Base-by-base conservation (phyloP, 768 basidiomycete genomes). In the Hirschioporus abietinus region DNA sequence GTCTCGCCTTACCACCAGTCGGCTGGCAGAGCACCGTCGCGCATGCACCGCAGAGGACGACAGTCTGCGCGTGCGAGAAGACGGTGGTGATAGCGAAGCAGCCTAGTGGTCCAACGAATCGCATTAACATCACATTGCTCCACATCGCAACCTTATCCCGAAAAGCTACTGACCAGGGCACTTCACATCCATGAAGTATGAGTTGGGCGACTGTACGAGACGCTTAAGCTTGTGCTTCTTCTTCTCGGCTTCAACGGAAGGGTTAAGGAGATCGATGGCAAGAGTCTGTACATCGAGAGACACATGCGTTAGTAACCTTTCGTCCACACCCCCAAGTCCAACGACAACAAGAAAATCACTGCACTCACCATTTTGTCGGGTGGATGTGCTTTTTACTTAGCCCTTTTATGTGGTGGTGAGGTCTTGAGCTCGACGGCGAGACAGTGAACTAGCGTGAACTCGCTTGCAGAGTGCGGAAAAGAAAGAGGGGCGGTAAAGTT, bases 141-240 rank as follows among this genome's bases (percentile, higher is more conserved):
- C 23, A 61, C 52, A 35, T 65, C 70, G 74, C 65, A 70, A 71
- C 71, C 70, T 67, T 69, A 64, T 67, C 66, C 59, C 30, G 36
- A 6, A 42, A 9, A 36, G 20, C n/a, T 27, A 81, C 89, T 67
- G 68, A 94, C 93, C 95, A 73, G 96, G 90, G 82, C 96, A 99
- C 81, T 99, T 99, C 74, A 99, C 96, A 75, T 99, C 97, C 97
- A 99, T 99, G 83, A 99, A 99, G 83, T 93, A 99, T 36, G 96
- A 99, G 82, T 98, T 95, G 71, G 97, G 97, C 64, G 90, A 90
- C 82, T 98, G 97, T 73, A 99, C 97, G 74, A 99, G 90, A 78
- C 95, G 91, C 88, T 99, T 99, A 79, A 98, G 92, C 86, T 99
- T 99, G 91, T 99, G 96, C 79, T 88, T 90, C 79, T 84, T 89